A percentile compares a stretch with the other conserved stretches of the same genome.
phyloP scores from a whole-genome alignment of 257 asterid species.

The Orobanche coerulescens region DNA sequence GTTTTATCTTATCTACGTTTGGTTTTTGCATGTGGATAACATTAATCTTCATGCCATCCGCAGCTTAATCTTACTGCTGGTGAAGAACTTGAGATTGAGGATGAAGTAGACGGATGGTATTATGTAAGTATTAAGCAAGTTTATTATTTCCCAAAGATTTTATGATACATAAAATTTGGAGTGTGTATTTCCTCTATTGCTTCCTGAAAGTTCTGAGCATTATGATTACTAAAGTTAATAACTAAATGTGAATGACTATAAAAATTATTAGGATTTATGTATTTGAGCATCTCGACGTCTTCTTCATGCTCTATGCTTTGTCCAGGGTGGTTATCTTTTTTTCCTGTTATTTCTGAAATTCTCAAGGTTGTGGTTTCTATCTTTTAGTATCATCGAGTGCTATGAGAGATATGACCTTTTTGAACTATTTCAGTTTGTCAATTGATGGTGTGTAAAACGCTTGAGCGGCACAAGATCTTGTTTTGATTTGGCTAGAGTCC shows the following conservation, averaged over 20 bases:
- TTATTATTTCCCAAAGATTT: background rate
- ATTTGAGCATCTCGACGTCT: background rate
- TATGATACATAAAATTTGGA: background rate
- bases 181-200: background rate
- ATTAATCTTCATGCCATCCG: conserved; percentile 23
- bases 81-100: conserved; percentile 86
- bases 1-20: background rate
- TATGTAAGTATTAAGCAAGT: conserved; percentile 56
- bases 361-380: background rate
- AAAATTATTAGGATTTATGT: background rate
- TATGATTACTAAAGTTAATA: background rate
- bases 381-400: background rate
- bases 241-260: background rate
- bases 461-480: background rate
- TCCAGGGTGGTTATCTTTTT: background rate
- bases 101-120: conserved; percentile 99
- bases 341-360: background rate
- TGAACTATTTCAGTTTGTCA: background rate
- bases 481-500: background rate
- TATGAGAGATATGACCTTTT: background rate
- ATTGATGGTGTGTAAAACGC: background rate
- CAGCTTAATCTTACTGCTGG: conserved; percentile 94
- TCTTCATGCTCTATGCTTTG: background rate
- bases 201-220: conserved; percentile 3
- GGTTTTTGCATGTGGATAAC: conserved; percentile 18